Conservation (phyloP, 2,329 filamentous ascomycete species). For the Diatrype stigma region DNA sequence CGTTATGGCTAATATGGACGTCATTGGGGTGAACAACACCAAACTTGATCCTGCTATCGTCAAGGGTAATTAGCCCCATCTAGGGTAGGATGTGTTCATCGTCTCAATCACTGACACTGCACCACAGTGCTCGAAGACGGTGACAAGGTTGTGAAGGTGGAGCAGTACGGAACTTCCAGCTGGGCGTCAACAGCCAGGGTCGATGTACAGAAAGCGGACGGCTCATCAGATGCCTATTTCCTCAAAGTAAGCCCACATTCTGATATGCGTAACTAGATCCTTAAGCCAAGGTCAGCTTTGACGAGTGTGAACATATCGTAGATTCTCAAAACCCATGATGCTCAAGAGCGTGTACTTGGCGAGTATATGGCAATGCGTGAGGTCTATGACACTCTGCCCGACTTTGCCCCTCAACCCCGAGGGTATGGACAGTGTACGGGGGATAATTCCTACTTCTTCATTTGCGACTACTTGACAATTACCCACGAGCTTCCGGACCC, state of each 20-base stretch:
- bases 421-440: slow-evolving; percentile 3
- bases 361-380: slow-evolving; percentile 11
- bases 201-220: slow-evolving; percentile 1
- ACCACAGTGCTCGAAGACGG: slow-evolving; percentile 4
- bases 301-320: background rate
- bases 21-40: background rate
- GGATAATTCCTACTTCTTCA: slow-evolving; percentile 11
- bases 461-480: slow-evolving; percentile 12
- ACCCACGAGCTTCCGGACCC: slow-evolving; percentile 11
- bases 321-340: slow-evolving; percentile 4
- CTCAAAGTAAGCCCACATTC: slow-evolving; percentile 4
- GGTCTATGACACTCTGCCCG: slow-evolving; percentile 7
- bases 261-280: background rate
- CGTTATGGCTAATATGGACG: too few species aligned
- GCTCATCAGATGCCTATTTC: slow-evolving; percentile 4
- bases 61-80: background rate
- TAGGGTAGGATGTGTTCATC: too few species aligned
- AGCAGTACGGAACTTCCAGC: slow-evolving; percentile 2
- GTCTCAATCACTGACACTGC: background rate
- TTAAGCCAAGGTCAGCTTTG: background rate
- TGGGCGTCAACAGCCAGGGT: slow-evolving; percentile 6
- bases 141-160: slow-evolving; percentile 3
- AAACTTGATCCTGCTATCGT: background rate
- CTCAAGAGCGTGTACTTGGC: slow-evolving; percentile 9
- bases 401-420: slow-evolving; percentile 9